A percentile compares a stretch with the other conserved stretches of the same genome.
These are phyloP conservation scores for Chlorella ohadii DNA, from an alignment of 139 green algal genomes.

Conservation along the genomic window DNA sequence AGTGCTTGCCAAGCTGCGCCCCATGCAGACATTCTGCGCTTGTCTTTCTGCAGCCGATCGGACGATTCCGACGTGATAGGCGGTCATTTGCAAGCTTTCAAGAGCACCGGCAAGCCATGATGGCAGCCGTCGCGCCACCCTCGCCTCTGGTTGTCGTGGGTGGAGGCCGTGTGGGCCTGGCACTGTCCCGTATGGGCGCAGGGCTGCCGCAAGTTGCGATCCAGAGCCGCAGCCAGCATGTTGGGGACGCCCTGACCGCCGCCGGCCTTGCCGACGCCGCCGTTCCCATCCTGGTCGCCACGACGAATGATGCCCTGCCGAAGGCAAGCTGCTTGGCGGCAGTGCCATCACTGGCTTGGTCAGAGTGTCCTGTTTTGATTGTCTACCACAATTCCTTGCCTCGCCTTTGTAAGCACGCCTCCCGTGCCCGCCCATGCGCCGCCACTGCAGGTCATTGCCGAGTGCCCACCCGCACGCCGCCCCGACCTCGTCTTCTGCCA, in stretches of 20 bases:
- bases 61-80: too few species aligned
- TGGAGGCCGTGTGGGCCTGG: not conserved
- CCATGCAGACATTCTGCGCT: too few species aligned
- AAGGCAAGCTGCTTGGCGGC: not conserved
- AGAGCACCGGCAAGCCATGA: not conserved
- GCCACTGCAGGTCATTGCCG: slow-evolving; percentile 29
- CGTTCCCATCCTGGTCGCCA: not conserved
- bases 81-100: too few species aligned
- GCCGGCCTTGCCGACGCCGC: not conserved
- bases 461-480: slow-evolving; percentile 28
- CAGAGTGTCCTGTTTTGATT: too few species aligned
- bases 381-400: too few species aligned
- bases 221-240: too few species aligned
- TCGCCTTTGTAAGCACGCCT: too few species aligned
- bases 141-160: not conserved
- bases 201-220: not conserved
- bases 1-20: too few species aligned
- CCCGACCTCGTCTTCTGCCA: slow-evolving; percentile 54
- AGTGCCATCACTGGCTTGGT: too few species aligned
- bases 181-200: not conserved
- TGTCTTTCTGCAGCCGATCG: too few species aligned
- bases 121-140: not conserved
- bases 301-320: not conserved
- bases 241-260: too few species aligned
- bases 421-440: not conserved